These are phyloP conservation scores for Backusella macrospora DNA, from an alignment of 192 early-diverging fungal genomes.

Conservation along the genomic window DNA sequence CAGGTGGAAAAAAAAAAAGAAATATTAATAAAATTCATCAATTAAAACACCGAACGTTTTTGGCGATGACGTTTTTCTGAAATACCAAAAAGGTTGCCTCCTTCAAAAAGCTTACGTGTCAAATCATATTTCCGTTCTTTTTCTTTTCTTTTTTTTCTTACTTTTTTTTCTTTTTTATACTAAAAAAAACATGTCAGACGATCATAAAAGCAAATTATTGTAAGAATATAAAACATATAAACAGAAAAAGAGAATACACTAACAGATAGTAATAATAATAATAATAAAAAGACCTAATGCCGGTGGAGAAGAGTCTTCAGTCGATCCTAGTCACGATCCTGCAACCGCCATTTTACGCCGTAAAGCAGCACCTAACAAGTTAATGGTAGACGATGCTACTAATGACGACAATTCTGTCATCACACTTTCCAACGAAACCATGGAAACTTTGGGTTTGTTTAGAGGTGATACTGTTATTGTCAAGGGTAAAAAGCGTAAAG, in stretches of 20 bases:
- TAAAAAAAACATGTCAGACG: constrained; percentile 6
- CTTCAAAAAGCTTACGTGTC: constrained; percentile 14
- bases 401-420: constrained; percentile 98
- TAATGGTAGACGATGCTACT: constrained; percentile 96
- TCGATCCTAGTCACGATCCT: constrained; percentile 76
- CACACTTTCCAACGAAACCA: constrained; percentile 85
- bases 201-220: neutral
- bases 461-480: constrained; percentile 94
- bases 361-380: constrained; percentile 94
- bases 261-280: neutral
- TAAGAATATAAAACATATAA: neutral
- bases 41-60: neutral
- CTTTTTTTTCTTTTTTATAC: neutral
- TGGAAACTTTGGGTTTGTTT: constrained; percentile 92
- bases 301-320: constrained; percentile 46
- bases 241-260: neutral
- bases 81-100: neutral
- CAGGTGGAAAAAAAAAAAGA: neutral
- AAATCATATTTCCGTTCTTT: neutral
- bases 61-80: neutral
- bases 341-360: constrained; percentile 95
- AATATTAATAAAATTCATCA: neutral
- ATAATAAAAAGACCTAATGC: constrained; percentile 52
- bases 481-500: constrained; percentile 97
- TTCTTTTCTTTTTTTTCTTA: neutral